phyloP scores from a whole-genome alignment of 169 alveolate genomes.

The Cryptosporidium canis region DNA sequence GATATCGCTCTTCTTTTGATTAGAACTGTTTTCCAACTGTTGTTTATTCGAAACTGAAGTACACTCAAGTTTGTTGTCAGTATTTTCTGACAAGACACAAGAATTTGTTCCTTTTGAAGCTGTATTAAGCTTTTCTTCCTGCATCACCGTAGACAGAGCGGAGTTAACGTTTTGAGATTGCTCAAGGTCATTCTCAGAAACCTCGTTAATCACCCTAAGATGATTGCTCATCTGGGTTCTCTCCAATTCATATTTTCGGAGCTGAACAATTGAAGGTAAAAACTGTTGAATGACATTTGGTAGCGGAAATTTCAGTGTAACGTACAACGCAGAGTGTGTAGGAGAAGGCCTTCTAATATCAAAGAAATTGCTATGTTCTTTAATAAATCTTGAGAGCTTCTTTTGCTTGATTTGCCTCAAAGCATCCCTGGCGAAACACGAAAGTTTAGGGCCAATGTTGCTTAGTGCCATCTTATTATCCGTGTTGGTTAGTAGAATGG shows the following conservation, averaged over 20 bases:
- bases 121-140: neutral
- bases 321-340: constrained; percentile 62
- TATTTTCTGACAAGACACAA: neutral
- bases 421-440: constrained; percentile 69
- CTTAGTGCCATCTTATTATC: constrained; percentile 71
- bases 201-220: neutral
- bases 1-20: neutral
- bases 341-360: constrained; percentile 73
- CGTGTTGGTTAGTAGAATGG: constrained; percentile 58
- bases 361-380: constrained; percentile 53
- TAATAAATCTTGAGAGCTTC: constrained; percentile 68
- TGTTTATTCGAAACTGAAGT: constrained; percentile 15
- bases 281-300: constrained; percentile 56
- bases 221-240: constrained; percentile 7
- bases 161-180: neutral
- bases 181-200: constrained; percentile 16
- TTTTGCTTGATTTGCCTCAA: constrained; percentile 65
- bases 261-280: constrained; percentile 42
- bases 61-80: neutral
- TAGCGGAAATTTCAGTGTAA: constrained; percentile 60
- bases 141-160: neutral
- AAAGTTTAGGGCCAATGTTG: constrained; percentile 67
- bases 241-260: constrained; percentile 50
- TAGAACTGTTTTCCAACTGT: neutral
- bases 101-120: neutral